Base-by-base conservation (phyloP, 345 rosid genomes). In the Moricandia moricandioides region DNA sequence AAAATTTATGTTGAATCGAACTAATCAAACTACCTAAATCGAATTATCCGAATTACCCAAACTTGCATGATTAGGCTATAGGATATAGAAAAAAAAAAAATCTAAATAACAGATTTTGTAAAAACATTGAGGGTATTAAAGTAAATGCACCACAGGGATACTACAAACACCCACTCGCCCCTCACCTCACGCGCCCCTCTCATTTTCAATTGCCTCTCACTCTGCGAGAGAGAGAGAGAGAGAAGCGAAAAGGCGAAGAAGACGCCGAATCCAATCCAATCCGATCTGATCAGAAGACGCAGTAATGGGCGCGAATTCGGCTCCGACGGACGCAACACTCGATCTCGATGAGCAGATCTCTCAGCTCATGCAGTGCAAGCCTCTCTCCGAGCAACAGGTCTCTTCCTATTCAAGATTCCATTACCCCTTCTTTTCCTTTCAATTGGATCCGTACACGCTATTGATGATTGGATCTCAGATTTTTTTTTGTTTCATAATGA, bases 331-430 rank as follows among this genome's bases (percentile, higher is more conserved):
- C 52, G 65, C 94, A 55, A 82, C 81, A 2, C 24, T 49, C 56
- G 56, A 49, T 49, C 24, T 49, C 0, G 56, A 49, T 8, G 56
- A 49, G 56, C 56, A 49, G 56, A 49, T 49, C 56, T 49, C 56
- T 3, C 56, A 49, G 56, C 56, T 49, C 24, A 49, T 85, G 91
- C 96, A 90, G 87, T 90, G 96, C 89, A 90, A 88, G 83, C 96
- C 96, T 3, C 89, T 90, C 43, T 90, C 96, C 6, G 96, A 90
- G 81, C 89, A 81, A 47, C 91, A 90, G 96, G 96, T 70, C 1
- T 58, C 1, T 60, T 51, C 4, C 16, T 5, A 49, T 0, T 13
- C 55, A 49, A 21, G 7, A 4, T 58, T 37, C n/a, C n/a, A 3
- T 51, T 33, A 7, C n/a, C 16, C 51, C 52, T 51, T 17, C 12